A percentile compares a stretch with the other conserved stretches of the same genome.
Evolutionary conservation across 1,139 yeast genomes (phyloP).

Genomic region (Sugiyamaella grinbergsii): DNA sequence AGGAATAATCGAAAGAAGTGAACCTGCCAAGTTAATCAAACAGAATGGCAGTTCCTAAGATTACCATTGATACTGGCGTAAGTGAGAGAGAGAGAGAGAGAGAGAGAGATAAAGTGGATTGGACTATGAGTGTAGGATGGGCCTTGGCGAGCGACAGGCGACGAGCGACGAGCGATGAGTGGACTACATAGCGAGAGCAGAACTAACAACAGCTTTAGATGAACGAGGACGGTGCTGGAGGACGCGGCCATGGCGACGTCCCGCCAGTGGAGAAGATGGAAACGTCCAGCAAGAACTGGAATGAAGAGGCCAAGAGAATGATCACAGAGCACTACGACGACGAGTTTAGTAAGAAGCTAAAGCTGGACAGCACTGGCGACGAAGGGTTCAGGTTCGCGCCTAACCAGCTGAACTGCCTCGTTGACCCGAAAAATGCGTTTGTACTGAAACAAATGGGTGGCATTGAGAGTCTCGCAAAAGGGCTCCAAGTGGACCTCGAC

Average conservation of each 20-base stretch:
- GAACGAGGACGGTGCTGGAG: not conserved
- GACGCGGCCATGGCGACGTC: too few relatives aligned
- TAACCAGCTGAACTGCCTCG: conserved; percentile 42
- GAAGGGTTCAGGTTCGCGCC: conserved; percentile 23
- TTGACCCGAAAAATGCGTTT: conserved; percentile 47
- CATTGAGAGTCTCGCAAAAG: conserved; percentile 36
- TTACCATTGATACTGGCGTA: conserved; percentile 22
- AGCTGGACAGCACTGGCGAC: not conserved
- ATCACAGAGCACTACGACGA: conserved; percentile 13
- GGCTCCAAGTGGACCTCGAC: conserved; percentile 39
- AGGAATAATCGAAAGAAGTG: too few relatives aligned
- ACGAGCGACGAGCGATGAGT: not conserved
- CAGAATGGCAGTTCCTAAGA: conserved; percentile 18
- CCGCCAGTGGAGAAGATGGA: not conserved
- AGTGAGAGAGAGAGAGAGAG: too few relatives aligned
- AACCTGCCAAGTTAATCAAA: too few relatives aligned
- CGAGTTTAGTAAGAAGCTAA: conserved; percentile 16
- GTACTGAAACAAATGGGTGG: conserved; percentile 40
- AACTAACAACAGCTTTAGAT: not conserved
- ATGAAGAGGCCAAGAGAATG: conserved; percentile 10
- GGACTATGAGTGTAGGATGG: too few relatives aligned
- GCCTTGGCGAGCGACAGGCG: too few relatives aligned
- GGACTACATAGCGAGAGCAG: not conserved
- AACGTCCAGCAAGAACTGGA: conserved; percentile 16
- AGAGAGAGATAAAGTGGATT: too few relatives aligned